Evolutionary conservation across 768 basidiomycete genomes (phyloP).

Genomic region (Leccinum imitatum): DNA sequence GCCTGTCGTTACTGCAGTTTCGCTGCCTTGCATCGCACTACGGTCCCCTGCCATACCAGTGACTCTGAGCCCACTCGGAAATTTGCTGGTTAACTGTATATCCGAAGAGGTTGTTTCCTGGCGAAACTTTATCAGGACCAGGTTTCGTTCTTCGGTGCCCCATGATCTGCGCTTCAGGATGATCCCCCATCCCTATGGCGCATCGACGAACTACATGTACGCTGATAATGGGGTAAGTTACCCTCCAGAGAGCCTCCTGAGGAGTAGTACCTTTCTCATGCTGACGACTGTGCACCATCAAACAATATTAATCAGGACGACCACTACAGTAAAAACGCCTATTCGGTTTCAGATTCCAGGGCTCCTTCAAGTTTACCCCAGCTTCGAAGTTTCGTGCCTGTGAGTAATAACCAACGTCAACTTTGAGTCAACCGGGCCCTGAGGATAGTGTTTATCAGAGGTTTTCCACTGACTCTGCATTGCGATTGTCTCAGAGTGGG

Average conservation of each 20-base stretch:
- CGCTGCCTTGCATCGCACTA: not conserved
- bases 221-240: constrained; percentile 23
- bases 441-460: constrained; percentile 17
- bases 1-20: not conserved
- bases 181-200: constrained; percentile 31
- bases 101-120: constrained; percentile 2
- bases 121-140: not conserved
- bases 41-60: not conserved
- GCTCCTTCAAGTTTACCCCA: constrained; percentile 15
- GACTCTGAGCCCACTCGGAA: constrained; percentile 7
- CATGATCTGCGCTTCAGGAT: constrained; percentile 26
- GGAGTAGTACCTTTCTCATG: not conserved
- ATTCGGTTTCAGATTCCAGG: not conserved
- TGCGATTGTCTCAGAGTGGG: constrained; percentile 11
- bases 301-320: constrained; percentile 17
- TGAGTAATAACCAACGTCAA: constrained; percentile 7
- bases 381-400: constrained; percentile 29
- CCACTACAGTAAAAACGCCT: not conserved
- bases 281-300: not conserved
- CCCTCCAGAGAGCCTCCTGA: not conserved
- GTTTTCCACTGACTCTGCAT: constrained; percentile 26
- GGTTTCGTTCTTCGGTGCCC: constrained; percentile 5
- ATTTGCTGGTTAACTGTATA: not conserved
- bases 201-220: constrained; percentile 29
- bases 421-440: not conserved